These are phyloP conservation scores for Parietaria judaica DNA, from an alignment of 306 rosid genomes.

Conservation along the genomic window DNA sequence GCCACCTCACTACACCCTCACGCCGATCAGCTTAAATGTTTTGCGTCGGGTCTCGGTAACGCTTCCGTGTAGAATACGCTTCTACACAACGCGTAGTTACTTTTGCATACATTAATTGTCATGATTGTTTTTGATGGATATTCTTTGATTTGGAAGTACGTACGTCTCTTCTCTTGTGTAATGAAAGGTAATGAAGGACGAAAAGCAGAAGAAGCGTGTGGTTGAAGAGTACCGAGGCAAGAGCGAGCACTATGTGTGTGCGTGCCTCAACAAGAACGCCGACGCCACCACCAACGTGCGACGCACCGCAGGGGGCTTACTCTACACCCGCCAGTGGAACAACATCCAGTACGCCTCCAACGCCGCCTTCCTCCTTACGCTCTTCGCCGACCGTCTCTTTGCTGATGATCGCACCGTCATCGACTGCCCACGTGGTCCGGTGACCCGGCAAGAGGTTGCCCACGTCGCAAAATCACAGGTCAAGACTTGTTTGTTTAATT, in stretches of 20 bases:
- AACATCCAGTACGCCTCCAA: constrained; percentile 68
- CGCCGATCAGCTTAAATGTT: too few species aligned
- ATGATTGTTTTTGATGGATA: not conserved
- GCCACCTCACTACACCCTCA: too few species aligned
- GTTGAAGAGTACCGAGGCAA: constrained; percentile 49
- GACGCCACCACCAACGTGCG: constrained; percentile 34
- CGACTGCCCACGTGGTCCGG: constrained; percentile 26
- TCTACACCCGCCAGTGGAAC: constrained; percentile 74
- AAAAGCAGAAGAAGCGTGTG: constrained; percentile 35
- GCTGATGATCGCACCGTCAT: constrained; percentile 32
- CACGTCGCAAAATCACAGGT: constrained; percentile 56
- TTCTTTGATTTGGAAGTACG: constrained; percentile 6
- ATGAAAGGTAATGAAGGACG: constrained; percentile 46
- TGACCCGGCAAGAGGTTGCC: constrained; percentile 31
- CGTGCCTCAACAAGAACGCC: constrained; percentile 47
- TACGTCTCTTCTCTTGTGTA: constrained; percentile 6
- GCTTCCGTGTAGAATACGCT: too few species aligned
- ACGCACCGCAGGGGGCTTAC: constrained; percentile 75
- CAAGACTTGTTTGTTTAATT: too few species aligned
- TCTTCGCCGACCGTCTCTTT: constrained; percentile 49
- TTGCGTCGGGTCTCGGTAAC: too few species aligned
- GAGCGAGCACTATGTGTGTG: constrained; percentile 56
- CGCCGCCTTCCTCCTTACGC: constrained; percentile 55
- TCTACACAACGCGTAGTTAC: too few species aligned
- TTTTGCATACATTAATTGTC: too few species aligned